Conservation (phyloP, 305 asterid genomes). For the Rubia balearica region DNA sequence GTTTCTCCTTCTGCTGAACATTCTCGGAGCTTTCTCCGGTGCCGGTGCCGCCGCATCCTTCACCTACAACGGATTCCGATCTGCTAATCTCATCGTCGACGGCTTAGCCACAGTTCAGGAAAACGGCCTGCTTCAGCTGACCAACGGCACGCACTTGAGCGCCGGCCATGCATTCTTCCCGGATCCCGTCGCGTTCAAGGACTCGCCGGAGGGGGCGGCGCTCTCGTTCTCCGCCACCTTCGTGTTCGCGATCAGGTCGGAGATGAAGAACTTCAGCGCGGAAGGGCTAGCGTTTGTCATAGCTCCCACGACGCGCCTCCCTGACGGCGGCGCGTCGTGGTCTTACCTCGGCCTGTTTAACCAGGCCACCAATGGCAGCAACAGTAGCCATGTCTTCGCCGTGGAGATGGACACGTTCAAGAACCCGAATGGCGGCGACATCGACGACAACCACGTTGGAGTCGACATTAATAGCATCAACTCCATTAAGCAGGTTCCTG, state of each 20-base stretch:
- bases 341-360: constrained; percentile 1
- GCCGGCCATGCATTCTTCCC: constrained; percentile 9
- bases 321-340: background rate
- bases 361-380: background rate
- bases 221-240: background rate
- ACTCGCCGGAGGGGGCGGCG: background rate
- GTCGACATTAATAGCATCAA: constrained; percentile 4
- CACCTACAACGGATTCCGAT: constrained; percentile 10
- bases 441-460: constrained; percentile 3
- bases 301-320: constrained; percentile 1
- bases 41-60: background rate
- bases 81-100: background rate
- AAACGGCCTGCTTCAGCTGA: background rate
- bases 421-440: background rate
- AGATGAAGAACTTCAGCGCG: background rate
- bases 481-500: background rate
- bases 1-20: background rate
- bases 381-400: background rate
- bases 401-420: constrained; percentile 7
- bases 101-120: background rate
- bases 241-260: constrained; percentile 4
- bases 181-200: constrained; percentile 2
- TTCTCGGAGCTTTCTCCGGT: background rate
- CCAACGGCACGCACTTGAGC: background rate
- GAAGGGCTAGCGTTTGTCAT: constrained; percentile 7